Base-by-base conservation (phyloP, 257 asterid genomes). In the Paulownia fortunei region DNA sequence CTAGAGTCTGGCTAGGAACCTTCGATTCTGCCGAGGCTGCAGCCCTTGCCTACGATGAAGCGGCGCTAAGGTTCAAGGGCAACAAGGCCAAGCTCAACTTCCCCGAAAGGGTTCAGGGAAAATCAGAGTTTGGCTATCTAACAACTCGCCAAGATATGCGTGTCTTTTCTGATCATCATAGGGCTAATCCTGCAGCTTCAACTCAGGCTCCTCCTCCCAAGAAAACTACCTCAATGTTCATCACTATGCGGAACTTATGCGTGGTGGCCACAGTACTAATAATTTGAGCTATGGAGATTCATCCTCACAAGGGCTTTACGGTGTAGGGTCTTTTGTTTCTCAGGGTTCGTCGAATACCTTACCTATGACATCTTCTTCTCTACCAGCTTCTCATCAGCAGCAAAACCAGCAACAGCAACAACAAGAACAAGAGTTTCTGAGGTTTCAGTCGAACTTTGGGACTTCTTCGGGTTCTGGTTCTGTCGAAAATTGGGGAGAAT, bases 81-180 rank as follows among this genome's bases (percentile, higher is more conserved):
- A 90, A 81, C 88, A 93, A 93, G 79, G 98, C 98, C 1, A 93
- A 91, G 59, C 96, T 91, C 80, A 93, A 93, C 77, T 93, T 93
- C 69, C 98, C 98, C 0, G 98, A 93, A 73, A 84, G 94, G 73
- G 97, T 93, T 52, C 94, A 85, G 74, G 90, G 86, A 10, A 85
- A 52, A 56, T 58, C 86, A 6, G 77, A 81, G 52, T 65, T 82
- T 6, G 84, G 82, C n/a, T 82, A 81, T 55, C 51, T 76, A 11
- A 79, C 88, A 42, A 51, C 84, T 51, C 72, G 56, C 8, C 84
- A 72, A 64, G 84, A 75, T 19, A 5, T 27, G 0, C 44, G 18
- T 7, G 4, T 54, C 21, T 15, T 19, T 34, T 37, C 75, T 0
- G 63, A 77, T 39, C 60, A 52, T 24, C 60, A 59, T 39, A 67